Conservation (phyloP, 169 alveolate genomes). For the Ichthyophthirius multifiliis region DNA sequence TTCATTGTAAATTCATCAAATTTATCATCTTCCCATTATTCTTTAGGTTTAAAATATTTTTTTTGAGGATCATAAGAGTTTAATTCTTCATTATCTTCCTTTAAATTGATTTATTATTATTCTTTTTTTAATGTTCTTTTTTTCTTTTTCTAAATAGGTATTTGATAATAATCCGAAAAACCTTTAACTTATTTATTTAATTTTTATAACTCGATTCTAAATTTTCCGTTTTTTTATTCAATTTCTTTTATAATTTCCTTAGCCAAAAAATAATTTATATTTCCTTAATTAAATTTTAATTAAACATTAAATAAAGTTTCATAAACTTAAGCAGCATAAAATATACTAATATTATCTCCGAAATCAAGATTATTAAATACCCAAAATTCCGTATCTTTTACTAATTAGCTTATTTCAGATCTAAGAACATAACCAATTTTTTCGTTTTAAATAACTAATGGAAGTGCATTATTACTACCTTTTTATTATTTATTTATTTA, state of each 20-base stretch:
- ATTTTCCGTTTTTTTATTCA: background rate
- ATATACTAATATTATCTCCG: constrained; percentile 26
- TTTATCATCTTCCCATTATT: constrained; percentile 24
- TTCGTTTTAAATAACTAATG: background rate
- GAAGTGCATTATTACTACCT: constrained; percentile 10
- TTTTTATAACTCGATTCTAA: background rate
- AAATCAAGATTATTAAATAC: constrained; percentile 5
- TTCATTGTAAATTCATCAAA: constrained; percentile 24
- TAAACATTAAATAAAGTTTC: too few relatives aligned
- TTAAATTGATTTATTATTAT: too few relatives aligned
- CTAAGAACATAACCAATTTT: background rate
- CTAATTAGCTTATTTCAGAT: background rate
- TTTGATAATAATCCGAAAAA: too few relatives aligned
- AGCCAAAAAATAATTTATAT: too few relatives aligned
- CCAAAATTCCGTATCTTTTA: background rate
- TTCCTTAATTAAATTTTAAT: too few relatives aligned
- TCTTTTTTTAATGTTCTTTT: too few relatives aligned
- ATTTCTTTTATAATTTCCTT: background rate
- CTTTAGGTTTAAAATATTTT: too few relatives aligned
- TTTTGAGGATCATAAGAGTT: too few relatives aligned
- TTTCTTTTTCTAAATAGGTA: background rate
- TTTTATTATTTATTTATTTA: constrained; percentile 6
- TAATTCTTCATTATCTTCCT: too few relatives aligned
- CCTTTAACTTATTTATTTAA: background rate
- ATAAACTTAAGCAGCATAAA: constrained; percentile 9